Conservation (phyloP, 371 early-diverging fungal species). For the Rhizopus stolonifer region DNA sequence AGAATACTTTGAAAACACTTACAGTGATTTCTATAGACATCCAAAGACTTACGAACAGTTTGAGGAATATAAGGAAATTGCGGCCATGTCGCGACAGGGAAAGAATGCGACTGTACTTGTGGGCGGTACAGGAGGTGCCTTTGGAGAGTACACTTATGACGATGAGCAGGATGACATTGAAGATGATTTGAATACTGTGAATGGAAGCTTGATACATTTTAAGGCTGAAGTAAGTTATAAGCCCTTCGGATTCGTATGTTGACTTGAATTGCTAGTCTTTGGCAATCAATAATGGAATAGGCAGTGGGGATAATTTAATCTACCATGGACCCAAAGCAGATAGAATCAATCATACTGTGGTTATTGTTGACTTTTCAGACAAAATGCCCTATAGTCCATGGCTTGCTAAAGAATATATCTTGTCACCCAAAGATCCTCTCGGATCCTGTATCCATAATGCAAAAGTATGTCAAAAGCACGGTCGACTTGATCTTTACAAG, state of each 20-base stretch:
- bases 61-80: slow-evolving; percentile 58
- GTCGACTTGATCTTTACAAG: slow-evolving; percentile 59
- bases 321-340: slow-evolving; percentile 45
- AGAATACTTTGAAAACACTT: slow-evolving; percentile 50
- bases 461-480: slow-evolving; percentile 46
- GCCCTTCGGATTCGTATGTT: neutral
- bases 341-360: slow-evolving; percentile 40
- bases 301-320: slow-evolving; percentile 32
- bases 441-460: slow-evolving; percentile 66
- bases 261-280: slow-evolving; percentile 24
- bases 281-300: slow-evolving; percentile 29
- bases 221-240: slow-evolving; percentile 40
- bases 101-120: slow-evolving; percentile 48
- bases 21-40: slow-evolving; percentile 52
- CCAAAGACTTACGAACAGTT: slow-evolving; percentile 52
- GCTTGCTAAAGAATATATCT: slow-evolving; percentile 59
- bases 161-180: slow-evolving; percentile 53
- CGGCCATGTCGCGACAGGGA: slow-evolving; percentile 52
- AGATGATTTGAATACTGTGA: slow-evolving; percentile 36
- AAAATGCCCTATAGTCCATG: slow-evolving; percentile 55
- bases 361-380: slow-evolving; percentile 45
- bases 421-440: slow-evolving; percentile 55
- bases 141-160: slow-evolving; percentile 53
- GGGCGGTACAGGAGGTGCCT: slow-evolving; percentile 42
- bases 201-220: slow-evolving; percentile 38